phyloP scores from a whole-genome alignment of 768 basidiomycete genomes.

The Rhodotorula kratochvilovae region DNA sequence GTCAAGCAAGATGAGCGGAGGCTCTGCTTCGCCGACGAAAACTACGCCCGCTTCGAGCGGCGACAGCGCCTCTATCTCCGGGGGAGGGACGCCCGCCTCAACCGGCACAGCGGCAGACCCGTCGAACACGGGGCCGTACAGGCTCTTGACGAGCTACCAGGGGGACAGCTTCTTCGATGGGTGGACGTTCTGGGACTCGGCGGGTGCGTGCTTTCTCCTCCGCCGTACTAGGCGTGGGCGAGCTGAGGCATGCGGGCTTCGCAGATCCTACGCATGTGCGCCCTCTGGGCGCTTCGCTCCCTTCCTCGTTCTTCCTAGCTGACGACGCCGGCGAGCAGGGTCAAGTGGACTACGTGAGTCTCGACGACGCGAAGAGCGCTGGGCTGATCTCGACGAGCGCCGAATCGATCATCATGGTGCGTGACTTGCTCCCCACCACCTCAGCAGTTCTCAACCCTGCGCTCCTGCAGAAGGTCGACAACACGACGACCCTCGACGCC shows the following conservation, averaged over 20 bases:
- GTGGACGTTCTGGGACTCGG: conserved; percentile 10
- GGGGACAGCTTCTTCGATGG: conserved; percentile 29
- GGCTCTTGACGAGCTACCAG: neutral
- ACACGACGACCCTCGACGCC: conserved; percentile 15
- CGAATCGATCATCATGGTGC: conserved; percentile 15
- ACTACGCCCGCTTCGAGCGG: neutral
- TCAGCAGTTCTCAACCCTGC: neutral
- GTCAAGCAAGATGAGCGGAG: neutral
- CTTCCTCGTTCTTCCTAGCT: neutral
- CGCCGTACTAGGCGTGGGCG: too few species aligned
- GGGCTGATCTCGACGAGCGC: conserved; percentile 16
- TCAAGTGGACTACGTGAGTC: conserved; percentile 14
- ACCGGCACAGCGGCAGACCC: too few species aligned
- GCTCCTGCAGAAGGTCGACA: conserved; percentile 21
- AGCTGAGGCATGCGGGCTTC: neutral
- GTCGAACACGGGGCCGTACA: conserved; percentile 18
- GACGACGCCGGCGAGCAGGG: neutral
- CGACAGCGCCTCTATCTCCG: too few species aligned
- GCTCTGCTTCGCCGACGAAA: neutral
- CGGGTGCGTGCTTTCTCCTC: neutral
- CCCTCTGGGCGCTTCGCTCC: neutral
- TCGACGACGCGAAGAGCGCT: conserved; percentile 4
- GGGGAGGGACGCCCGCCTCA: neutral
- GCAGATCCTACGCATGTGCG: conserved; percentile 21
- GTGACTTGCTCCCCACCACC: neutral